These are phyloP conservation scores for Pythium plurisporium DNA, from an alignment of 352 stramenopile species.

Conservation along the genomic window DNA sequence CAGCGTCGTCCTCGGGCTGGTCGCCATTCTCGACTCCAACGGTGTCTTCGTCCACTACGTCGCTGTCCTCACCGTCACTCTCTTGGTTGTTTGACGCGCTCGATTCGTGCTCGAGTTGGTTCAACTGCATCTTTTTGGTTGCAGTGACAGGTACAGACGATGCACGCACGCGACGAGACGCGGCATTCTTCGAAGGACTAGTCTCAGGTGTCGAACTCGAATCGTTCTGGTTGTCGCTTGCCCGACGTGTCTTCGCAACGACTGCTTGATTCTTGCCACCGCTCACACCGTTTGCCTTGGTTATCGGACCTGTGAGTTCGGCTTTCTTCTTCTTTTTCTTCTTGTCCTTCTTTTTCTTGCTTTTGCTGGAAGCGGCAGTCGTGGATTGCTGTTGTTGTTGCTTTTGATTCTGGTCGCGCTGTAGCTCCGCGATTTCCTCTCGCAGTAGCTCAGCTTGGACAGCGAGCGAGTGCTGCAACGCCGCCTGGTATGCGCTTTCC, in stretches of 20 bases:
- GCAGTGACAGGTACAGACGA: background rate
- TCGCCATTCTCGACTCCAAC: background rate
- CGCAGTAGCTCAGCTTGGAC: slow-evolving; percentile 68
- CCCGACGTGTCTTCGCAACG: background rate
- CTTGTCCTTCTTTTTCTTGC: slow-evolving; percentile 78
- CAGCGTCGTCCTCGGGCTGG: slow-evolving; percentile 35
- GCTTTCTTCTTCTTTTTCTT: slow-evolving; percentile 68
- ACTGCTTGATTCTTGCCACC: slow-evolving; percentile 1
- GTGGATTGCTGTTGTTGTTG: slow-evolving; percentile 12
- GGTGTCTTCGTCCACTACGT: background rate
- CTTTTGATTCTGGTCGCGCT: slow-evolving; percentile 47
- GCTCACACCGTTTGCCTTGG: too few species aligned
- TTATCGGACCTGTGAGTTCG: too few species aligned
- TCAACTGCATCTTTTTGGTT: slow-evolving; percentile 9
- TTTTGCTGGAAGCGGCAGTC: slow-evolving; percentile 31
- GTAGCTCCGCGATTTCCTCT: slow-evolving; percentile 65
- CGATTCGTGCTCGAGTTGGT: background rate
- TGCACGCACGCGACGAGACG: slow-evolving; percentile 2
- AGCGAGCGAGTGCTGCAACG: slow-evolving; percentile 68
- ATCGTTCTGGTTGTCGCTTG: slow-evolving; percentile 10
- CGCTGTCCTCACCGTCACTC: background rate
- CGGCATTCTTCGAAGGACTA: slow-evolving; percentile 2
- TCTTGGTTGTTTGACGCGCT: slow-evolving; percentile 1
- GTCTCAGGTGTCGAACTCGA: slow-evolving; percentile 10
- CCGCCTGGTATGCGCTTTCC: slow-evolving; percentile 72